These are phyloP conservation scores for Flaveria bidentis DNA, from an alignment of 129 eudicot species.

Conservation along the genomic window DNA sequence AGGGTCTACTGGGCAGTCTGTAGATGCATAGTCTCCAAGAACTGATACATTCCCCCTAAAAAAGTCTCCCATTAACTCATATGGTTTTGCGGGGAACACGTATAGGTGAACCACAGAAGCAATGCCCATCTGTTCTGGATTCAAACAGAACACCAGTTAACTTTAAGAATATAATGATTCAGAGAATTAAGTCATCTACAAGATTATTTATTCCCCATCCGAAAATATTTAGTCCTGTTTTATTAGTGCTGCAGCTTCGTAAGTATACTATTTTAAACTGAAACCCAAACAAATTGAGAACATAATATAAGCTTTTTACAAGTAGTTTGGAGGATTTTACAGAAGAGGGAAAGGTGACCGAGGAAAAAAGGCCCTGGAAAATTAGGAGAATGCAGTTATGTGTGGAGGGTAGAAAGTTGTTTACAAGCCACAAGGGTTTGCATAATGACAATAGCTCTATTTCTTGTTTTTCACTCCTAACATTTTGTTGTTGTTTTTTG, in stretches of 20 bases:
- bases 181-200: background rate
- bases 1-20: constrained; percentile 88
- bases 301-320: background rate
- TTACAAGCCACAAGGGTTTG: too few species aligned
- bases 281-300: background rate
- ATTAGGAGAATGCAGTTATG: background rate
- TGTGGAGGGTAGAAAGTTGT: background rate
- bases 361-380: background rate
- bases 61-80: constrained; percentile 79
- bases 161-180: background rate
- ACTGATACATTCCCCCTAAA: constrained; percentile 71
- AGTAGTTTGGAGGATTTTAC: background rate
- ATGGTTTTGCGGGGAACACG: constrained; percentile 95
- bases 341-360: background rate
- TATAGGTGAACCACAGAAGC: constrained; percentile 92
- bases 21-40: constrained; percentile 93
- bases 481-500: background rate
- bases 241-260: background rate
- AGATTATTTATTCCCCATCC: background rate
- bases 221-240: background rate
- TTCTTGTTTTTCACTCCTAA: background rate
- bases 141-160: constrained; percentile 43
- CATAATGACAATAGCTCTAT: too few species aligned
- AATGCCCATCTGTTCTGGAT: constrained; percentile 98
- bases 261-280: background rate